Conservation (phyloP, 1,284 basidiomycete species). For the Tetrapyrgos nigripes region DNA sequence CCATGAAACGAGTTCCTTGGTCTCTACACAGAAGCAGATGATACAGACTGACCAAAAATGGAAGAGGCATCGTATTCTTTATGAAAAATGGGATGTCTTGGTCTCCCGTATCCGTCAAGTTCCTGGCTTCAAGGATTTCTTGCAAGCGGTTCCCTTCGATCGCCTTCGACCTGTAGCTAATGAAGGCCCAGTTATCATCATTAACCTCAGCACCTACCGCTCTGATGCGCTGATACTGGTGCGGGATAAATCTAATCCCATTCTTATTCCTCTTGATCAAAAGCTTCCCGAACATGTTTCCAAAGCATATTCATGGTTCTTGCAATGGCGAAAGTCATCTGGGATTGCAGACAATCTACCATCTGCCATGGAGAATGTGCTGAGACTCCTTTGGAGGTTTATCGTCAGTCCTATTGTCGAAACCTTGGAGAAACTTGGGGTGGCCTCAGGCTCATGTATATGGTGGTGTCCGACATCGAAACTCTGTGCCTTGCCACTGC, state of each 20-base stretch:
- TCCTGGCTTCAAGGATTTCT: constrained; percentile 35
- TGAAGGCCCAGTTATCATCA: constrained; percentile 43
- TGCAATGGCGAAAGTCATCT: no score
- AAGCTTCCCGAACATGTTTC: not conserved
- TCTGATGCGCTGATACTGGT: constrained; percentile 35
- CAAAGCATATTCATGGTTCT: no score
- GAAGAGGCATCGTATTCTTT: constrained; percentile 25
- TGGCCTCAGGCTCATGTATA: constrained; percentile 34
- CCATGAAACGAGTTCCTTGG: not conserved
- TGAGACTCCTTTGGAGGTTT: constrained; percentile 39
- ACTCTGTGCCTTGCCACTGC: constrained; percentile 44
- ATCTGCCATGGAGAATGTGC: not conserved
- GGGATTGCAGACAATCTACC: no score
- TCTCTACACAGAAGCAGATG: not conserved
- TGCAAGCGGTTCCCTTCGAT: constrained; percentile 26
- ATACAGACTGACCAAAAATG: constrained; percentile 9
- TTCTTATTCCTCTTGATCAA: constrained; percentile 13
- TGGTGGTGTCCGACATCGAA: constrained; percentile 52
- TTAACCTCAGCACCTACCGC: constrained; percentile 31
- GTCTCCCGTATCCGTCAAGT: constrained; percentile 32
- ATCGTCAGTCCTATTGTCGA: constrained; percentile 38
- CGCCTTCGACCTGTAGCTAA: constrained; percentile 33
- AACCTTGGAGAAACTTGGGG: not conserved
- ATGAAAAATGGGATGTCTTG: constrained; percentile 21
- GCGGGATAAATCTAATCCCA: constrained; percentile 9